Conservation (phyloP, 192 early-diverging fungal species). For the Cetraspora pellucida region DNA sequence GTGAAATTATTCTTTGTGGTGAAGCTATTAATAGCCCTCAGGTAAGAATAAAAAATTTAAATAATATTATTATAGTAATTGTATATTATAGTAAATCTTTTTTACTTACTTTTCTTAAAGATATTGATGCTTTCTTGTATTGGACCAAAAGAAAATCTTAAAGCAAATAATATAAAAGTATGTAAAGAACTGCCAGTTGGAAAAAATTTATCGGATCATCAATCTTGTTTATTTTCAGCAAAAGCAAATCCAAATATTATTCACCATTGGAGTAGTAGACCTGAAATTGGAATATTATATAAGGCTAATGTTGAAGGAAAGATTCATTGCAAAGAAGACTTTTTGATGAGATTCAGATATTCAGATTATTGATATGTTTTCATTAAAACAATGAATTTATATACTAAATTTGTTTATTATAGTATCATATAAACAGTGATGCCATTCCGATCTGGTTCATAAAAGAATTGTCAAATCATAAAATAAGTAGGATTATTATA, state of each 20-base stretch:
- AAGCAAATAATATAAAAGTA: background rate
- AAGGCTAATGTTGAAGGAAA: background rate
- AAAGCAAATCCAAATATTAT: background rate
- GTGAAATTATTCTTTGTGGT: slow-evolving; percentile 3
- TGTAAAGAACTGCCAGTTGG: slow-evolving; percentile 2
- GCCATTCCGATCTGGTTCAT: too few species aligned
- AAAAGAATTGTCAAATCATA: too few species aligned
- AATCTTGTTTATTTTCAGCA: background rate
- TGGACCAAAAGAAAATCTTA: background rate
- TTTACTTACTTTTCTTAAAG: background rate
- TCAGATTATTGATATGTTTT: too few species aligned
- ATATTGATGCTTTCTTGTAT: slow-evolving; percentile 8
- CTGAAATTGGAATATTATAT: background rate
- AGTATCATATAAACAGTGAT: too few species aligned
- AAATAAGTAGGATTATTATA: too few species aligned
- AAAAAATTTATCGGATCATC: background rate
- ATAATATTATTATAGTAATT: background rate
- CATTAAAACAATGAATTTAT: too few species aligned
- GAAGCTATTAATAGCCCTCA: background rate
- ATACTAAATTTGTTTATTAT: too few species aligned
- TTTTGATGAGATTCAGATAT: background rate
- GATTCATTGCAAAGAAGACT: background rate
- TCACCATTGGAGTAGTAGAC: background rate
- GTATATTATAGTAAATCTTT: background rate
- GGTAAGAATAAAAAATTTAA: background rate